Conservation (phyloP, 31 red algal species). For the Bonnemaisonia californica region DNA sequence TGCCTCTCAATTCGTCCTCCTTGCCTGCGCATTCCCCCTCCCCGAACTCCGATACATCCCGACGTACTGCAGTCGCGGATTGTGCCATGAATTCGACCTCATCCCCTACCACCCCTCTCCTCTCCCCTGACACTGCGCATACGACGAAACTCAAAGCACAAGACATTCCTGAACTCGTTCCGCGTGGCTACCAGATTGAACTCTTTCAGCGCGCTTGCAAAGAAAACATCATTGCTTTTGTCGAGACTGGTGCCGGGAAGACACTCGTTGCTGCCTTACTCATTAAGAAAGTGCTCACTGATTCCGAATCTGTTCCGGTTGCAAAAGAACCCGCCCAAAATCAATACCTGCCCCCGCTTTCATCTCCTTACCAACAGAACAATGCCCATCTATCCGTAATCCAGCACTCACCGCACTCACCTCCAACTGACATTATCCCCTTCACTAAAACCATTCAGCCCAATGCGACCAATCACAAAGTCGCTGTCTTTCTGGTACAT, state of each 20-base stretch:
- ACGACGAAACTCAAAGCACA: neutral
- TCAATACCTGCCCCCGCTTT: neutral
- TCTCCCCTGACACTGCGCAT: neutral
- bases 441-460: neutral
- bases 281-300: conserved; percentile 33
- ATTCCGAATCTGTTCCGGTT: neutral
- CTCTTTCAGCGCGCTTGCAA: conserved; percentile 48
- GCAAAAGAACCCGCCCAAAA: neutral
- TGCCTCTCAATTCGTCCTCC: too few relatives aligned
- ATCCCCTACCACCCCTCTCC: neutral
- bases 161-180: neutral
- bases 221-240: conserved; percentile 65
- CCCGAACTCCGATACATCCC: neutral
- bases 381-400: neutral
- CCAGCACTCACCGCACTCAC: neutral
- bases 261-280: conserved; percentile 67
- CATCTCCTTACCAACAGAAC: neutral
- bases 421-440: neutral
- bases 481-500: conserved; percentile 69
- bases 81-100: neutral
- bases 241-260: conserved; percentile 78
- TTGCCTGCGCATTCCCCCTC: too few relatives aligned
- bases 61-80: neutral
- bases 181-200: conserved; percentile 75
- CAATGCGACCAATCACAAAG: neutral